Base-by-base conservation (phyloP, 208 protist species). In the Porcisia hertigi region DNA sequence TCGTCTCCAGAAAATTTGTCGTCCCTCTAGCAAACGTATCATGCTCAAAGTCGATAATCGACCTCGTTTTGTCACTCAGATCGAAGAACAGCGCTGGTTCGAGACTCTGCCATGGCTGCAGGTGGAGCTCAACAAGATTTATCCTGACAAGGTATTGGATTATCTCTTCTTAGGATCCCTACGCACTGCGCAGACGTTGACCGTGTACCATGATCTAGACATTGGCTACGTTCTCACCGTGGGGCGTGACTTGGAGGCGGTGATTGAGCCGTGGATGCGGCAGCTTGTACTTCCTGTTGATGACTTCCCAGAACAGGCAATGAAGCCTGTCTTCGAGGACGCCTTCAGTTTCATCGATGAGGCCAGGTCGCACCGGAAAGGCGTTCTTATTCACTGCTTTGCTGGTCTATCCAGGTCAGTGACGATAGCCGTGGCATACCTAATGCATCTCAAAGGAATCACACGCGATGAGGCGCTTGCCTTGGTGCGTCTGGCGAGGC, bases 361-460 rank as follows among this genome's bases (percentile, higher is more conserved):
- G 41, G 94, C 92, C 8, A 76, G 83, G 1, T 75, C 80, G 6
- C 71, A 76, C 23, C 81, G 85, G 60, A 91, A 92, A 53, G 90
- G 87, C 18, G 81, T 98, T 52, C 84, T 98, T 23, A 87, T 98
- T 34, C 94, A 98, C 80, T 98, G 94, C 79, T 98, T 98, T 71
- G 94, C 92, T 1, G 94, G 94, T 14, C 73, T 98, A n/a, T 97
- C 92, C 5, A 90, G 94, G 12, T 98, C 94, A 20, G 94, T 92
- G 30, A 90, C 92, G 8, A 82, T 97, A 23, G 89, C 87, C 0
- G 89, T 84, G 3, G 94, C 94, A 18, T 98, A 98, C 78, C 69
- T 98, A 7, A 98, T 98, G 92, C 87, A 88, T 30, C 73, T 82
- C 4, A 81, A 91, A 41, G 59, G 80, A 11, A 86, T 92, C 75